Conservation (phyloP, 768 basidiomycete species). For the Kwoniella sp. region DNA sequence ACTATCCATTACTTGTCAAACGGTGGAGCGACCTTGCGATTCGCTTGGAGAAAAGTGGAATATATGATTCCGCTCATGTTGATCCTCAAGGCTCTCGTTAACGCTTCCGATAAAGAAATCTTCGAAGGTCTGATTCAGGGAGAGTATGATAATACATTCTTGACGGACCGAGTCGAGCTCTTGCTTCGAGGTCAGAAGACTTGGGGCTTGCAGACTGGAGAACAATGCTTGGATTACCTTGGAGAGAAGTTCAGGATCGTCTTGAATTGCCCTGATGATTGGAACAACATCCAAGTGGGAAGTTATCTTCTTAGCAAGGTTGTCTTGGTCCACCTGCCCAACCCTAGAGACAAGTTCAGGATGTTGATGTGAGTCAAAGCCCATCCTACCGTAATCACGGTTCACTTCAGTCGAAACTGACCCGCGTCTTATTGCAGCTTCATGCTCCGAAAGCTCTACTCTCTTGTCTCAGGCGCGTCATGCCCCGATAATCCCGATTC, state of each 20-base stretch:
- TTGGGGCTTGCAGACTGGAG: constrained; percentile 81
- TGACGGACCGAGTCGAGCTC: constrained; percentile 94
- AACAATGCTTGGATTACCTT: constrained; percentile 89
- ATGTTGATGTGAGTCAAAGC: constrained; percentile 77
- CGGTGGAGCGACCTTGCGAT: constrained; percentile 93
- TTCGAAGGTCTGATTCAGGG: constrained; percentile 96
- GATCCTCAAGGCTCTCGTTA: constrained; percentile 86
- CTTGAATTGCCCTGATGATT: constrained; percentile 86
- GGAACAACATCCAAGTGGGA: constrained; percentile 80
- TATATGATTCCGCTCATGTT: constrained; percentile 91
- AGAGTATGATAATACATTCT: constrained; percentile 93
- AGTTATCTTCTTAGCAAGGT: constrained; percentile 79
- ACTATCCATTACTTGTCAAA: constrained; percentile 96
- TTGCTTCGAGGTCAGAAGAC: constrained; percentile 92
- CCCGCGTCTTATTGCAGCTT: constrained; percentile 63
- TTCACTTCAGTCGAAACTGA: neutral
- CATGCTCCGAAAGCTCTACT: constrained; percentile 94
- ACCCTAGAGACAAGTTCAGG: constrained; percentile 87
- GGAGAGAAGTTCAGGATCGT: constrained; percentile 97
- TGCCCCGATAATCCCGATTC: constrained; percentile 97
- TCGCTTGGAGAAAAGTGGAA: constrained; percentile 96
- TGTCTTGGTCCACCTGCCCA: constrained; percentile 84
- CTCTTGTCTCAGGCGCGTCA: constrained; percentile 83
- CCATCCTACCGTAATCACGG: neutral
- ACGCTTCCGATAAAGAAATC: constrained; percentile 91